Conservation (phyloP, 2,329 filamentous ascomycete genomes). For the Tolypocladium ophioglossoides region DNA sequence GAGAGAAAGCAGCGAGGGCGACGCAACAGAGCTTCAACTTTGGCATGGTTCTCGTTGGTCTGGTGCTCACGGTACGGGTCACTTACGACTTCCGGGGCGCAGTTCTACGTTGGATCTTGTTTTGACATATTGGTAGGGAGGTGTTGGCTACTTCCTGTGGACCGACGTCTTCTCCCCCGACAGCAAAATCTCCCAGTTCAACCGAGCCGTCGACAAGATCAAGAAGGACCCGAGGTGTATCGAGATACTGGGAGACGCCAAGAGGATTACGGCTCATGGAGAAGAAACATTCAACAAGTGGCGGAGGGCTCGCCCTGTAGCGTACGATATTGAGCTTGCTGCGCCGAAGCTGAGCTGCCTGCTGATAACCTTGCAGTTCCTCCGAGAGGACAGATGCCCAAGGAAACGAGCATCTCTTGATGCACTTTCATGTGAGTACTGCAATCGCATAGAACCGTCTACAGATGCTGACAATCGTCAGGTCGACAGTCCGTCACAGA, state of each 20-base stretch:
- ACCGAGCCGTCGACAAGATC: conserved; percentile 71
- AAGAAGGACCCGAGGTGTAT: conserved; percentile 61
- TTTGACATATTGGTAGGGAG: conserved; percentile 38
- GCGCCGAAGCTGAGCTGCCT: not conserved
- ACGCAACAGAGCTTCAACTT: conserved; percentile 91
- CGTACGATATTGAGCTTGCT: conserved; percentile 26
- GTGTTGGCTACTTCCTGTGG: conserved; percentile 70
- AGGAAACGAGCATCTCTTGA: conserved; percentile 70
- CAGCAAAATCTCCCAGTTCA: conserved; percentile 81
- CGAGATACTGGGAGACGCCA: conserved; percentile 62
- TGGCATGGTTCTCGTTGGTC: conserved; percentile 61
- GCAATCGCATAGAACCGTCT: not conserved
- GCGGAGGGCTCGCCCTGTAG: conserved; percentile 54
- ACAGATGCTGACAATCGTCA: conserved; percentile 20
- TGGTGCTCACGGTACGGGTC: conserved; percentile 62
- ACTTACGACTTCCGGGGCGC: not conserved
- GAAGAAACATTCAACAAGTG: conserved; percentile 75
- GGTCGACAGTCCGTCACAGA: conserved; percentile 67
- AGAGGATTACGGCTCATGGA: conserved; percentile 70
- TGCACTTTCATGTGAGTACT: conserved; percentile 68
- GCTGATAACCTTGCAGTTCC: conserved; percentile 38
- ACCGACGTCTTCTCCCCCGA: conserved; percentile 75
- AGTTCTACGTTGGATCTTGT: too few species aligned
- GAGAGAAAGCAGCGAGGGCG: conserved; percentile 73
- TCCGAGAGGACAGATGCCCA: conserved; percentile 57